These are phyloP conservation scores for Elongisporangium undulatum DNA, from an alignment of 352 stramenopile genomes.

Conservation along the genomic window DNA sequence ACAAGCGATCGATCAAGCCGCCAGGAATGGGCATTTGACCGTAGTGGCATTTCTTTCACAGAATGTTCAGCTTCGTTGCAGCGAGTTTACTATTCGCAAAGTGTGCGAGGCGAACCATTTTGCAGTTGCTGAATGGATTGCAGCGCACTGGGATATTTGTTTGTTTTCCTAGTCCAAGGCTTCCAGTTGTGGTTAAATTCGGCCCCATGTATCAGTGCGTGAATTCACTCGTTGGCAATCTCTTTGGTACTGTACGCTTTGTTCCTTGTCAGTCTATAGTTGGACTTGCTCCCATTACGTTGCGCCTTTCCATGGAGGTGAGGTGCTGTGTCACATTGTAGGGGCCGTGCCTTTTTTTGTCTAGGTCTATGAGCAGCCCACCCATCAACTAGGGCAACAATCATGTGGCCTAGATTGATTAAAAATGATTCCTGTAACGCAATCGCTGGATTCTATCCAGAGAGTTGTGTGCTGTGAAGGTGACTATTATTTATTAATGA, in stretches of 20 bases:
- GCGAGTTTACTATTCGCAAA: background rate
- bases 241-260: background rate
- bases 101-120: background rate
- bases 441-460: no score
- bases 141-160: background rate
- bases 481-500: background rate
- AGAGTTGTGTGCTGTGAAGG: background rate
- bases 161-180: background rate
- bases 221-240: no score
- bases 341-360: background rate
- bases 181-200: no score
- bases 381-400: background rate
- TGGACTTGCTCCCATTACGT: background rate
- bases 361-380: background rate
- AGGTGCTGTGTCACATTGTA: background rate
- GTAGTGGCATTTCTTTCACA: background rate
- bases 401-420: background rate
- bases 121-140: background rate
- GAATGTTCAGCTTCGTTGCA: background rate
- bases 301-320: background rate
- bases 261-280: background rate
- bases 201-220: no score
- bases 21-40: background rate
- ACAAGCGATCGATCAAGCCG: background rate
- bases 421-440: background rate